Evolutionary conservation across 805 yeast species (phyloP).

Genomic region (Metschnikowia corniflorae): DNA sequence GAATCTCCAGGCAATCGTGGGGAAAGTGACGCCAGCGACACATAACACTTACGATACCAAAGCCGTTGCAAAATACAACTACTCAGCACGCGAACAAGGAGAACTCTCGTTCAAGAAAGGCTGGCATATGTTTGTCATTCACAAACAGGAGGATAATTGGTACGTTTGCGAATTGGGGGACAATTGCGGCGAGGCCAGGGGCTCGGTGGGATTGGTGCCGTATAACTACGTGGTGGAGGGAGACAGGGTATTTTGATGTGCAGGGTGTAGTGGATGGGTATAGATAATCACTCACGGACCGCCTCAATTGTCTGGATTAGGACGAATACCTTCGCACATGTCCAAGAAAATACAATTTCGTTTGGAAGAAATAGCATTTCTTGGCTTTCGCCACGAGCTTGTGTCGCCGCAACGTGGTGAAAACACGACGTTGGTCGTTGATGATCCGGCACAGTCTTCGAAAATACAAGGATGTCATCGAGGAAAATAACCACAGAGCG

Average conservation of each 20-base stretch:
- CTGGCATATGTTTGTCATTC: conserved; percentile 40
- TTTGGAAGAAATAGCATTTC: no score
- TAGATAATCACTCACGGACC: no score
- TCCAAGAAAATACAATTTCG: no score
- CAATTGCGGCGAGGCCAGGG: conserved; percentile 30
- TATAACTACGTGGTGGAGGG: conserved; percentile 42
- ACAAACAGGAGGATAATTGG: conserved; percentile 45
- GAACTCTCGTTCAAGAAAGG: conserved; percentile 39
- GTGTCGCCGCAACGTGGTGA: no score
- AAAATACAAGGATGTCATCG: no score
- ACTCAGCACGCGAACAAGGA: conserved; percentile 40
- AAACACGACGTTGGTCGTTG: no score
- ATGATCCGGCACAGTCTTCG: no score
- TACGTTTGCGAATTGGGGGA: conserved; percentile 40
- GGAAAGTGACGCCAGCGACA: conserved; percentile 30
- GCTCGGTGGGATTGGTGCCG: conserved; percentile 41
- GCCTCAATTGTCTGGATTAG: no score
- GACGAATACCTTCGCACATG: no score
- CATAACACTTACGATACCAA: conserved; percentile 29
- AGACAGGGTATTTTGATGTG: conserved; percentile 11
- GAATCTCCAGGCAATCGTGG: conserved; percentile 29
- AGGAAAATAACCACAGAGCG: no score
- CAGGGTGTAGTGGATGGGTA: no score
- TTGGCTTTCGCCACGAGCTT: no score
- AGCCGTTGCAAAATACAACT: conserved; percentile 39